These are phyloP conservation scores for Suhomyces ambrosiae DNA, from an alignment of 1,139 yeast species.

Conservation along the genomic window DNA sequence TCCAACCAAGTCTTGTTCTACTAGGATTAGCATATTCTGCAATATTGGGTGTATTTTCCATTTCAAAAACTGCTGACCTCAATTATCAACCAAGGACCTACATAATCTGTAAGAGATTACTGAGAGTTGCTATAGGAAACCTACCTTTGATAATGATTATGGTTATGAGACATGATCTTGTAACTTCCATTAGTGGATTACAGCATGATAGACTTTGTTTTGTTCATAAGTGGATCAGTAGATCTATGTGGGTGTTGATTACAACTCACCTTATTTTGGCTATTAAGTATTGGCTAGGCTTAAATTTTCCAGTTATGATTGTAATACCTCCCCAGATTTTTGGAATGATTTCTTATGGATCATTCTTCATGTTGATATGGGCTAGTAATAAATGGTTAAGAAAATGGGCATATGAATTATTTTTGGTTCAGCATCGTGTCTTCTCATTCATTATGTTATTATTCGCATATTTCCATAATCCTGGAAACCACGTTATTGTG, in stretches of 20 bases:
- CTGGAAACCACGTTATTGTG: slow-evolving; percentile 35
- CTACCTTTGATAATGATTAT: slow-evolving; percentile 41
- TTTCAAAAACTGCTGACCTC: slow-evolving; percentile 37
- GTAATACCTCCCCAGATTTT: slow-evolving; percentile 53
- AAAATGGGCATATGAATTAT: slow-evolving; percentile 45
- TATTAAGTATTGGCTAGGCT: slow-evolving; percentile 42
- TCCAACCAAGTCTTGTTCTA: slow-evolving; percentile 46
- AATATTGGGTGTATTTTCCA: slow-evolving; percentile 31
- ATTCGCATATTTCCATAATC: slow-evolving; percentile 46
- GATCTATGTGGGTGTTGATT: slow-evolving; percentile 41
- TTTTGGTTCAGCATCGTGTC: slow-evolving; percentile 47
- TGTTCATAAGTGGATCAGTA: slow-evolving; percentile 49
- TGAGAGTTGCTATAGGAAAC: slow-evolving; percentile 46
- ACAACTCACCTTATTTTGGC: slow-evolving; percentile 39
- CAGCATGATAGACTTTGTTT: slow-evolving; percentile 41
- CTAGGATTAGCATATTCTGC: slow-evolving; percentile 30
- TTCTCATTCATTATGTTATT: slow-evolving; percentile 47
- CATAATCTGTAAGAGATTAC: slow-evolving; percentile 46
- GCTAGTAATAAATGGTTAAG: slow-evolving; percentile 42
- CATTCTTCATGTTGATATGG: slow-evolving; percentile 39
- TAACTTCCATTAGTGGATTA: slow-evolving; percentile 45
- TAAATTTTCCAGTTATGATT: slow-evolving; percentile 43
- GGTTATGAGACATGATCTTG: slow-evolving; percentile 42
- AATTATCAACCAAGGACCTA: slow-evolving; percentile 42
- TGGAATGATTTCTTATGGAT: slow-evolving; percentile 49